Base-by-base conservation (phyloP, 176 grass and related monocot genomes). In the Saccharum spontaneum region DNA sequence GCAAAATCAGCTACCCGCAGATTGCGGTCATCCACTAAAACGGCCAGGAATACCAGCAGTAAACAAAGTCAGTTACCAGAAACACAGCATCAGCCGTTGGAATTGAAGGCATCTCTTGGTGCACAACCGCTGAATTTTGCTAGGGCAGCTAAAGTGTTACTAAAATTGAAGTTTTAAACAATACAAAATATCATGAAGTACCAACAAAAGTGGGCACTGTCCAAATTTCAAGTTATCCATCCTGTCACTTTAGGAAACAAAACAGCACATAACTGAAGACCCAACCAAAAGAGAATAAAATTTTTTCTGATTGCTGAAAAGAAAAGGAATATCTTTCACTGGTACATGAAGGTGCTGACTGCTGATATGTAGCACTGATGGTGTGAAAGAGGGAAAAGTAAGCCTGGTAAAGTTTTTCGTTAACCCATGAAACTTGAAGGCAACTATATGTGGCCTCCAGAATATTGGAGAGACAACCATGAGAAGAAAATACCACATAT, bases 11-110 rank as follows among this genome's bases (percentile, higher is more conserved):
- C 96, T 95, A 98, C 87, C 91, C 96, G 91, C 93, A 98, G 96
- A 98, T 98, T 98, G 93, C 93, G 96, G 93, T 98, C 96, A 98
- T 98, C 96, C 96, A 98, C 96, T 98, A 95, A 95, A 83, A 85
- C 67, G 68, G 91, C 73, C 82, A 90, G 84, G 88, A 87, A 98
- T 94, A 88, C 89, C 92, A 93, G 89, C 91, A 98, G 90, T 91
- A 94, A 94, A 94, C 82, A 90, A 94, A 94, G 90, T 97, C 90
- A 92, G 94, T 97, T 98, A 92, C 89, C 87, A 82, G 85, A 91
- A 91, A 88, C 89, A 82, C 91, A 95, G 91, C 91, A 98, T 95
- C 81, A 93, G 73, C 87, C 83, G 82, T 82, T 91, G 89, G 87
- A 93, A 89, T 89, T 86, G 83, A 92, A 90, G 89, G 88, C 71